Percentiles rank a stretch among this genome's conserved stretches.
Conservation (phyloP, 2,329 filamentous ascomycete species). For the Arachnomyces sp. region DNA sequence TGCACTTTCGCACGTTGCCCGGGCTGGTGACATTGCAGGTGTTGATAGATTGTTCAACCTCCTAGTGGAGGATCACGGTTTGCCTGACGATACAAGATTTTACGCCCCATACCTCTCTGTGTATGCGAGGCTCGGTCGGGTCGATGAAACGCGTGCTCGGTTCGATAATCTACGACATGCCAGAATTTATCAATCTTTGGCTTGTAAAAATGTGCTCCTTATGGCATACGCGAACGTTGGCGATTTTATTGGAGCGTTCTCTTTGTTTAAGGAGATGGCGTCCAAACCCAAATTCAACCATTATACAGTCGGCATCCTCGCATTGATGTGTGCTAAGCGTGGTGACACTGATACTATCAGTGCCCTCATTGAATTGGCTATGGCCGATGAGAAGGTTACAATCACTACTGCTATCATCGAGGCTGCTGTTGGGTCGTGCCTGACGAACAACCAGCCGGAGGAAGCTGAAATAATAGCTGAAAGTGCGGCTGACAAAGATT, state of each 20-base stretch:
- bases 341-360: slow-evolving; percentile 66
- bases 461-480: slow-evolving; percentile 54
- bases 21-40: slow-evolving; percentile 37
- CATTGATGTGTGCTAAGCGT: slow-evolving; percentile 60
- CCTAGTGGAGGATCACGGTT: slow-evolving; percentile 30
- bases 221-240: slow-evolving; percentile 58
- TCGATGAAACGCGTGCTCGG: slow-evolving; percentile 48
- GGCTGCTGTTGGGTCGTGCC: slow-evolving; percentile 60
- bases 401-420: slow-evolving; percentile 53
- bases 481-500: slow-evolving; percentile 44
- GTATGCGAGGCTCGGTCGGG: slow-evolving; percentile 60
- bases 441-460: slow-evolving; percentile 45
- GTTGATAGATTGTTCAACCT: slow-evolving; percentile 39
- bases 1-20: slow-evolving; percentile 36
- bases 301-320: slow-evolving; percentile 62
- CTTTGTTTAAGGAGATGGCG: slow-evolving; percentile 55
- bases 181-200: slow-evolving; percentile 48
- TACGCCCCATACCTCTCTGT: slow-evolving; percentile 58
- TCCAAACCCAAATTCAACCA: slow-evolving; percentile 46
- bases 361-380: slow-evolving; percentile 56
- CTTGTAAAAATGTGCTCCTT: slow-evolving; percentile 71
- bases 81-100: slow-evolving; percentile 22
- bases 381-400: slow-evolving; percentile 41
- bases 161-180: slow-evolving; percentile 56
- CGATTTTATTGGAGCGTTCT: slow-evolving; percentile 58